Conservation (phyloP, 306 rosid genomes). For the Rosa chinensis region DNA sequence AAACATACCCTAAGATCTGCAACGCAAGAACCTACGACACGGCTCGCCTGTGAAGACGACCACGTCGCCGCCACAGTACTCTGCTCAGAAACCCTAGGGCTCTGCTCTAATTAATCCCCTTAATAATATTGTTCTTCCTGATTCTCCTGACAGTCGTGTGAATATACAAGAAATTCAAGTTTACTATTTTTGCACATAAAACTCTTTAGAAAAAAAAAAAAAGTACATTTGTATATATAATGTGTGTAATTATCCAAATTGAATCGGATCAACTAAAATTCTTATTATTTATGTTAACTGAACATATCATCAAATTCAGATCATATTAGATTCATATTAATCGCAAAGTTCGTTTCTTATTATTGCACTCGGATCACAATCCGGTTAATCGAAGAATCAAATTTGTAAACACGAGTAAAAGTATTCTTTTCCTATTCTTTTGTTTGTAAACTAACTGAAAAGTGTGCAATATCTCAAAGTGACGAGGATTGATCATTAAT, state of each 20-base stretch:
- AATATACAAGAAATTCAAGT: not conserved
- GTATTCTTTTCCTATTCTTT: not conserved
- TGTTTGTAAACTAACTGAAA: not conserved
- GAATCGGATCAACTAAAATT: not conserved
- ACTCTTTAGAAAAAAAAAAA: not conserved
- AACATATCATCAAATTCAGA: not conserved
- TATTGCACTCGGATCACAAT: not conserved
- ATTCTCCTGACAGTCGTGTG: no score
- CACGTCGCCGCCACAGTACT: no score
- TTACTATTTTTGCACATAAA: not conserved
- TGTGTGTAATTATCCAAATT: not conserved
- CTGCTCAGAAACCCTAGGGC: no score
- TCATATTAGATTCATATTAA: not conserved
- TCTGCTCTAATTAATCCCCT: no score
- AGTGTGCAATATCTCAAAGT: not conserved
- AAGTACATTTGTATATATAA: not conserved
- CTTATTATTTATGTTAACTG: not conserved
- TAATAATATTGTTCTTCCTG: no score
- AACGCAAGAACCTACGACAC: no score
- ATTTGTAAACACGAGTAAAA: not conserved
- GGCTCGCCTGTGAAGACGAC: no score
- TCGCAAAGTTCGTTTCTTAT: not conserved
- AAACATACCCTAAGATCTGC: no score
- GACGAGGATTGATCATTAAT: not conserved
- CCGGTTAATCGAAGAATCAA: not conserved